phyloP scores from a whole-genome alignment of 768 basidiomycete species.

The Lentinula raphanica region DNA sequence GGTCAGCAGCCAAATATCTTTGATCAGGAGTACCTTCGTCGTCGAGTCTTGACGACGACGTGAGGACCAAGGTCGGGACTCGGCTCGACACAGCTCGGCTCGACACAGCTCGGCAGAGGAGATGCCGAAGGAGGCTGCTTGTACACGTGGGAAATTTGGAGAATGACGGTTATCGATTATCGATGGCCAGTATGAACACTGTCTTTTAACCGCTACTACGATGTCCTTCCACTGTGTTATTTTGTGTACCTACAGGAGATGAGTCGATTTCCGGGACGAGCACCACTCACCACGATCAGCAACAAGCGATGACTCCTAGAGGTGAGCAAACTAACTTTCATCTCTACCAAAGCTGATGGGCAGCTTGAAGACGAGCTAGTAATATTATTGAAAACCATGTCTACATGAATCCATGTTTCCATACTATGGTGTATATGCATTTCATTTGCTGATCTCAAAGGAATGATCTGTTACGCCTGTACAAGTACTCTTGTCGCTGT shows the following conservation, averaged over 20 bases:
- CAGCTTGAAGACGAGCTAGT: neutral
- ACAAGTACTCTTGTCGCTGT: neutral
- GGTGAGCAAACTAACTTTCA: neutral
- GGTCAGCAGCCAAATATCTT: no score
- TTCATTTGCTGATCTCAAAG: neutral
- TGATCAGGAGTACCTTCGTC: no score
- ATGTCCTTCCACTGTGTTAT: neutral
- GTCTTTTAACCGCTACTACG: neutral
- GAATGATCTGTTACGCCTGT: neutral
- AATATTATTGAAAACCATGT: neutral
- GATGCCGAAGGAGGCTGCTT: neutral
- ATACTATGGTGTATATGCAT: neutral
- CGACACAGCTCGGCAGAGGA: no score
- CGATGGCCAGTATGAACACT: neutral
- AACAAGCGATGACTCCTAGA: no score
- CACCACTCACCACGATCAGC: no score
- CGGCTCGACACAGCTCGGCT: no score
- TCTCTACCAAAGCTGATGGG: neutral
- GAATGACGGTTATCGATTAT: neutral
- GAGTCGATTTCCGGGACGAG: no score
- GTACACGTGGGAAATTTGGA: neutral
- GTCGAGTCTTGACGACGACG: no score
- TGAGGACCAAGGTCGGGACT: no score
- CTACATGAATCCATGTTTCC: neutral
- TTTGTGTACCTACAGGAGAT: no score